phyloP scores from a whole-genome alignment of 805 yeast genomes.

The Monosporozyma unispora region DNA sequence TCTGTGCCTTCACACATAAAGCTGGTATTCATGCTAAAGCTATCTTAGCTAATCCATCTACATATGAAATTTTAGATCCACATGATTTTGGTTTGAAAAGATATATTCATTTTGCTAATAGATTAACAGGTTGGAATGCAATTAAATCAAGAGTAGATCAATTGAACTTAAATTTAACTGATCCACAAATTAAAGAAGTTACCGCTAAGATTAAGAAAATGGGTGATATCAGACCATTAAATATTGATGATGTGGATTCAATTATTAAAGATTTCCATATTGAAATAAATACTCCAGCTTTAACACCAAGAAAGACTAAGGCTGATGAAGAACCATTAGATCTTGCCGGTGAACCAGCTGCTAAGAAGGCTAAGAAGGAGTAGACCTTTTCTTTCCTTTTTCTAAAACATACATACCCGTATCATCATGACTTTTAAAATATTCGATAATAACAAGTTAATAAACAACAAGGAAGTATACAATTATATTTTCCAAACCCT shows the following conservation, averaged over 20 bases:
- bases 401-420: neutral
- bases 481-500: no score
- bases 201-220: conserved; percentile 86
- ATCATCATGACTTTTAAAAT: neutral
- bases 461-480: no score
- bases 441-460: neutral
- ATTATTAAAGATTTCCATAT: conserved; percentile 90
- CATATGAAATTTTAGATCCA: conserved; percentile 93
- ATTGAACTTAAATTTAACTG: conserved; percentile 80
- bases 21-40: conserved; percentile 99
- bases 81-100: conserved; percentile 91
- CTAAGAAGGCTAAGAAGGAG: conserved; percentile 10
- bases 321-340: conserved; percentile 7
- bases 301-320: conserved; percentile 5
- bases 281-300: conserved; percentile 29
- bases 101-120: conserved; percentile 94
- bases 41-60: conserved; percentile 94
- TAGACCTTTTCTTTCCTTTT: neutral
- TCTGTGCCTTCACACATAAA: conserved; percentile 98
- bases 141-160: conserved; percentile 97
- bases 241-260: conserved; percentile 94
- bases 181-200: conserved; percentile 91
- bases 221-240: conserved; percentile 91
- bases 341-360: conserved; percentile 10
- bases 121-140: conserved; percentile 98